phyloP scores from a whole-genome alignment of 257 asterid genomes.

The Solanum etuberosum region DNA sequence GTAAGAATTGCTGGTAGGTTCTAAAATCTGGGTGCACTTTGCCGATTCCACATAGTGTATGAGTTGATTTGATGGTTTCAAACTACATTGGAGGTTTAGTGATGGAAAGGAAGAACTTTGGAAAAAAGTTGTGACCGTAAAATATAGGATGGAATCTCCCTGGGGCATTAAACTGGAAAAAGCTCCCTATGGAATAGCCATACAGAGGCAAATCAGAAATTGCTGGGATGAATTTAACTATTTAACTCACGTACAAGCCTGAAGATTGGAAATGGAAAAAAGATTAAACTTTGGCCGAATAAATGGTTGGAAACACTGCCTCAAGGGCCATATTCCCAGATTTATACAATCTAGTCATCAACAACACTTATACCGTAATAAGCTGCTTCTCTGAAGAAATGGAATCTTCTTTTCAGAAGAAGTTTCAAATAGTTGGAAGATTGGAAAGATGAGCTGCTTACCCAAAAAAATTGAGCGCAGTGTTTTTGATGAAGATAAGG shows the following conservation, averaged over 20 bases:
- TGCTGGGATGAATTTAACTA: background rate
- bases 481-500: background rate
- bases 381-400: background rate
- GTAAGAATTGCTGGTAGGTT: background rate
- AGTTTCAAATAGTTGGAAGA: background rate
- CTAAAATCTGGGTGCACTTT: background rate
- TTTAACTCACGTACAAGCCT: background rate
- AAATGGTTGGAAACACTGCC: background rate
- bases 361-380: background rate
- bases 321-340: background rate
- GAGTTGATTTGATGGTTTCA: background rate
- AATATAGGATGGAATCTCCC: background rate
- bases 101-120: background rate
- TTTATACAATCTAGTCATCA: background rate
- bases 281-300: background rate
- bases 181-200: background rate
- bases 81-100: background rate
- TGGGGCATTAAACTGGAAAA: background rate
- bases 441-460: background rate
- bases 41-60: background rate
- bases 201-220: background rate
- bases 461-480: background rate
- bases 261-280: background rate
- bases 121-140: background rate
- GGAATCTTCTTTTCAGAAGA: background rate